These are phyloP conservation scores for Cordia subcordata DNA, from an alignment of 257 asterid genomes.

Conservation along the genomic window DNA sequence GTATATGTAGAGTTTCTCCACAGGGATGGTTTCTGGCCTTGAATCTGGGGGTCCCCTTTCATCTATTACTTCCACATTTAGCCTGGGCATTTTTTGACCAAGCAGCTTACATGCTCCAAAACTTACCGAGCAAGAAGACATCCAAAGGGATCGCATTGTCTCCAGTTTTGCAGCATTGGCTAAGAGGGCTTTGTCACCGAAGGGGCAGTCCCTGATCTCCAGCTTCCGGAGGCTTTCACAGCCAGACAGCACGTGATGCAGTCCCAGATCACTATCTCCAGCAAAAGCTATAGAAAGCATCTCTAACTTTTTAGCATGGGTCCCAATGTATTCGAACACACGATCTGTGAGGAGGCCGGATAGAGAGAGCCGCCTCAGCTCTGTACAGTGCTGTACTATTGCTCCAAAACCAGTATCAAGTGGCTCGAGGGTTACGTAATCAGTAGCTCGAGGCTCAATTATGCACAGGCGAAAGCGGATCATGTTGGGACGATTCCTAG, in stretches of 20 bases:
- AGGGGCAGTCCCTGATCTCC: slow-evolving; percentile 94
- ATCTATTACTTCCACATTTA: slow-evolving; percentile 88
- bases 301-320: slow-evolving; percentile 81
- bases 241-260: slow-evolving; percentile 82
- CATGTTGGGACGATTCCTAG: slow-evolving; percentile 65
- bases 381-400: slow-evolving; percentile 74
- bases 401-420: slow-evolving; percentile 93
- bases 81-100: slow-evolving; percentile 74
- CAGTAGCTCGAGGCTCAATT: slow-evolving; percentile 73
- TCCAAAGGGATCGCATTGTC: slow-evolving; percentile 99
- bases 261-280: slow-evolving; percentile 90
- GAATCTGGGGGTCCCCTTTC: slow-evolving; percentile 81
- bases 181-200: slow-evolving; percentile 92
- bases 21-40: slow-evolving; percentile 65
- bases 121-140: slow-evolving; percentile 92
- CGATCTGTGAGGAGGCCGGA: slow-evolving; percentile 84
- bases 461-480: slow-evolving; percentile 84
- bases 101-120: slow-evolving; percentile 87
- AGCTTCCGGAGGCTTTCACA: slow-evolving; percentile 84
- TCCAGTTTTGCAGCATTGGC: slow-evolving; percentile 94
- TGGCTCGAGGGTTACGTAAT: slow-evolving; percentile 68
- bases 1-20: slow-evolving; percentile 73
- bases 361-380: slow-evolving; percentile 76
- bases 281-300: slow-evolving; percentile 97
- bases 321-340: slow-evolving; percentile 70